Evolutionary conservation across 2,329 filamentous ascomycete species (phyloP), one percentile per base, ranked within the genome.

Genomic region (Colletotrichum sp.): DNA sequence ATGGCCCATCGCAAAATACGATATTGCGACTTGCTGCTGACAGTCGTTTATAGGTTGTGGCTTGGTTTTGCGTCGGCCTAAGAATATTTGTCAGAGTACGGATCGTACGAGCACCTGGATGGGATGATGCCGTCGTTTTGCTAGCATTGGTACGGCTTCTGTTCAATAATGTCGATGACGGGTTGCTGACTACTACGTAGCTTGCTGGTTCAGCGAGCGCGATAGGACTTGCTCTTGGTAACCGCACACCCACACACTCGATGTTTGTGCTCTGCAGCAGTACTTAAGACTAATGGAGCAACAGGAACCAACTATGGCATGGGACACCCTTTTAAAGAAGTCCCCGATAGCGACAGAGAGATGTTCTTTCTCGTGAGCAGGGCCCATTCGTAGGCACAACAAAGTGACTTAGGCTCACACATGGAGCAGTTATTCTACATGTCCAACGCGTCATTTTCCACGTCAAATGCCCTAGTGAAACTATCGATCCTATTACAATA

Each of bases 31-130:
- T 55, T 9, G 3, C 13, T 28, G 30, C 27, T 74, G 22, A 69
- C 22, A n/a, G 13, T 34, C 16, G 2, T 8, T 10, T 1, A 18
- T 8, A 74, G 71, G 15, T 62, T 36, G 9, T 70, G 15, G 28
- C 71, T 16, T 74, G 71, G 71, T 6, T 74, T 18, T 74, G 56
- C 56, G 71, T 74, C 22, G 66, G 66, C 25, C 39, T 74, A 12
- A 58, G 71, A 27, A 22, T 74, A 13, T 74, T 43, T 27, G 30
- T 39, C n/a, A 64, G 71, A 64, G 22, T 65, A 6, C 56, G 18
- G 9, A 10, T 64, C 12, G 8, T 43, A 48, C 65, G 66, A 25
- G 30, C 39, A 10, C 56, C 71, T 16, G 71, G 71, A 13, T 74
- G 71, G 71, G 71, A 74, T 27, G 71, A 74, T 18, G 8, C 55